A percentile compares a stretch with the other conserved stretches of the same genome.
phyloP scores from a whole-genome alignment of 257 asterid genomes.

The Solanum rostratum region DNA sequence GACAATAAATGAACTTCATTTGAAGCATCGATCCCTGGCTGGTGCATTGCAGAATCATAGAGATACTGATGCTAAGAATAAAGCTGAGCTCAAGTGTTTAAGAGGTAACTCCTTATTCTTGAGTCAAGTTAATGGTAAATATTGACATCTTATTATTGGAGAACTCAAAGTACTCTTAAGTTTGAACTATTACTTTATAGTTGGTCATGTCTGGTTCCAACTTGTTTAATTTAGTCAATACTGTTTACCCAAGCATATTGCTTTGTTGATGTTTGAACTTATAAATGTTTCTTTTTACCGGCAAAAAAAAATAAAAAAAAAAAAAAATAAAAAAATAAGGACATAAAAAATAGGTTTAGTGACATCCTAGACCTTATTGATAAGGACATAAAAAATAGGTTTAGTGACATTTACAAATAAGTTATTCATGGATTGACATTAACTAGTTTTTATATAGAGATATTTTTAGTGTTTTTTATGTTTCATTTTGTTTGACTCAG shows the following conservation, averaged over 20 bases:
- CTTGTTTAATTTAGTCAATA: not conserved
- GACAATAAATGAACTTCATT: constrained; percentile 46
- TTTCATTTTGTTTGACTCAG: not conserved
- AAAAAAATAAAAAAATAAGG: too few species aligned
- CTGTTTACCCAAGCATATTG: not conserved
- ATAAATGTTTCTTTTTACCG: not conserved
- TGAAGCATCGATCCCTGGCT: constrained; percentile 66
- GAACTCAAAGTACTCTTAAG: not conserved
- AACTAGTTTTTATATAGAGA: too few species aligned
- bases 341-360: too few species aligned
- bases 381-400: not conserved
- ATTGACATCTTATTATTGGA: not conserved
- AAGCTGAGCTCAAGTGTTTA: constrained; percentile 52
- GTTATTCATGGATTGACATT: not conserved
- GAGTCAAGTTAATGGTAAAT: not conserved
- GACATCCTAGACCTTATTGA: too few species aligned
- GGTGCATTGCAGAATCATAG: constrained; percentile 61
- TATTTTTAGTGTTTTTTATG: not conserved
- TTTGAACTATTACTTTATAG: not conserved
- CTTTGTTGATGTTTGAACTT: not conserved
- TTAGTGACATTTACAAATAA: not conserved
- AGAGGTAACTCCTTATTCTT: constrained; percentile 34
- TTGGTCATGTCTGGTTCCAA: not conserved
- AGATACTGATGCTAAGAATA: constrained; percentile 72
- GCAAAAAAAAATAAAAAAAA: not conserved